Percentiles rank a stretch among this genome's conserved stretches.
Evolutionary conservation across 176 grass and related monocot species (phyloP).

Genomic region (Metroxylon sagu): DNA sequence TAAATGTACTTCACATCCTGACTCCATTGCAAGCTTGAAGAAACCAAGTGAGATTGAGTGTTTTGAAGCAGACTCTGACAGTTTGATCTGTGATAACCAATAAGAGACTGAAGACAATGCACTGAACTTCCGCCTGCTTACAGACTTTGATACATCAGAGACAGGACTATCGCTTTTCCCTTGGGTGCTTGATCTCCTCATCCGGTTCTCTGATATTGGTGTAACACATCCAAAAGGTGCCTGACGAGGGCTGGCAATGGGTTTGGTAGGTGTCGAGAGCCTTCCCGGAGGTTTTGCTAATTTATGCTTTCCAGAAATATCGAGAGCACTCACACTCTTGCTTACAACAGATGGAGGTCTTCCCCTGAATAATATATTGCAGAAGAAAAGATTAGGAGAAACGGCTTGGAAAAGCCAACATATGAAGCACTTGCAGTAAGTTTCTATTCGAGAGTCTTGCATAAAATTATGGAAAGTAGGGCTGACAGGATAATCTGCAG

Average conservation of each 20-base stretch:
- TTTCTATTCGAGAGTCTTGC: too few relatives aligned
- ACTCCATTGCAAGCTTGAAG: constrained; percentile 86
- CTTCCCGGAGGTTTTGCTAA: constrained; percentile 58
- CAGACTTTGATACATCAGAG: constrained; percentile 62
- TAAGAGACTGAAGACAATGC: constrained; percentile 81
- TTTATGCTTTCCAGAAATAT: constrained; percentile 44
- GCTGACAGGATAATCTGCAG: too few relatives aligned
- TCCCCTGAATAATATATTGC: constrained; percentile 32
- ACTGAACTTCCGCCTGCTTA: constrained; percentile 62
- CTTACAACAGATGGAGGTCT: constrained; percentile 50
- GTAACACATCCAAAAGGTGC: constrained; percentile 32
- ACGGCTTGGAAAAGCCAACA: too few relatives aligned
- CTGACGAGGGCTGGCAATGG: constrained; percentile 41
- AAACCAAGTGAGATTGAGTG: constrained; percentile 67
- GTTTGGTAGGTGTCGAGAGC: constrained; percentile 61
- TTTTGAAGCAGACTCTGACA: constrained; percentile 77
- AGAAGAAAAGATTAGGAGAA: not conserved
- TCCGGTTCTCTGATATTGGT: constrained; percentile 30
- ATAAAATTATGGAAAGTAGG: too few relatives aligned
- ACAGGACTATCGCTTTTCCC: constrained; percentile 52
- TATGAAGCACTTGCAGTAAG: too few relatives aligned
- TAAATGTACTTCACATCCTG: constrained; percentile 61
- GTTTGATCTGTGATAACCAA: constrained; percentile 89
- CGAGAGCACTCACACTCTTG: constrained; percentile 69
- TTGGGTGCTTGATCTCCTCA: constrained; percentile 19